A percentile compares a stretch with the other conserved stretches of the same genome.
These are phyloP conservation scores for Harrya chromipes DNA, from an alignment of 768 basidiomycete genomes.

Conservation along the genomic window DNA sequence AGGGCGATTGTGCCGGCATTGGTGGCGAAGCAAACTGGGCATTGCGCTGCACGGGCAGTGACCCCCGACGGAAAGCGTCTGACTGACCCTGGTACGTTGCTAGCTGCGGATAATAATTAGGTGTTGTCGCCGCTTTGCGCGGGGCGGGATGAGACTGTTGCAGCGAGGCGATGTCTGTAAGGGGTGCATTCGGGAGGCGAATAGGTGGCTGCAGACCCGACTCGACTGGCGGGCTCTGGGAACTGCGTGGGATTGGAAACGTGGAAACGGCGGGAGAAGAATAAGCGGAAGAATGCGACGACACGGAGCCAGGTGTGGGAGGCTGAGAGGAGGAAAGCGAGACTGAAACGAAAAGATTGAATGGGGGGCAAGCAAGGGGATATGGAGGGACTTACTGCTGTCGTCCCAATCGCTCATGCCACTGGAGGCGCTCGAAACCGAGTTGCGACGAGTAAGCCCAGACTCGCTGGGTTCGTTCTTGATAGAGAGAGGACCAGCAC, in stretches of 20 bases:
- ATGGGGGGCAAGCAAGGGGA: not conserved
- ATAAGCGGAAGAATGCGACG: constrained; percentile 60
- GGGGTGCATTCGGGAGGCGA: constrained; percentile 69
- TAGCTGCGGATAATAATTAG: constrained; percentile 34
- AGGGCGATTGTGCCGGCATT: constrained; percentile 28
- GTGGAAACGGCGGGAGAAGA: constrained; percentile 60
- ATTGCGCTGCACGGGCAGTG: constrained; percentile 30
- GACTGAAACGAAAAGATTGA: constrained; percentile 13
- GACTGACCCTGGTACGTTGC: constrained; percentile 28
- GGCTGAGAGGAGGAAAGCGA: constrained; percentile 35
- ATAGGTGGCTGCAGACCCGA: constrained; percentile 47
- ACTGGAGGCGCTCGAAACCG: constrained; percentile 58
- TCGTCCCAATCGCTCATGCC: constrained; percentile 79
- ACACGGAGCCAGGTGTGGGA: constrained; percentile 43
- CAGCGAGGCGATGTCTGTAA: constrained; percentile 64
- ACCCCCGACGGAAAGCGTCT: constrained; percentile 29
- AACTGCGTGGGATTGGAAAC: constrained; percentile 59
- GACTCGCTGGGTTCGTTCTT: constrained; percentile 65
- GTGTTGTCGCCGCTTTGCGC: constrained; percentile 32
- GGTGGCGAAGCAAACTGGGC: constrained; percentile 30
- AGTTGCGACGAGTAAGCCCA: constrained; percentile 53
- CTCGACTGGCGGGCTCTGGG: constrained; percentile 48
- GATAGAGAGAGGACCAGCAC: constrained; percentile 39
- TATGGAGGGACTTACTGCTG: constrained; percentile 48
- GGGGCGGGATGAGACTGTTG: constrained; percentile 33